These are phyloP conservation scores for Elaeagnus macrophylla DNA, from an alignment of 306 rosid species.

Conservation along the genomic window DNA sequence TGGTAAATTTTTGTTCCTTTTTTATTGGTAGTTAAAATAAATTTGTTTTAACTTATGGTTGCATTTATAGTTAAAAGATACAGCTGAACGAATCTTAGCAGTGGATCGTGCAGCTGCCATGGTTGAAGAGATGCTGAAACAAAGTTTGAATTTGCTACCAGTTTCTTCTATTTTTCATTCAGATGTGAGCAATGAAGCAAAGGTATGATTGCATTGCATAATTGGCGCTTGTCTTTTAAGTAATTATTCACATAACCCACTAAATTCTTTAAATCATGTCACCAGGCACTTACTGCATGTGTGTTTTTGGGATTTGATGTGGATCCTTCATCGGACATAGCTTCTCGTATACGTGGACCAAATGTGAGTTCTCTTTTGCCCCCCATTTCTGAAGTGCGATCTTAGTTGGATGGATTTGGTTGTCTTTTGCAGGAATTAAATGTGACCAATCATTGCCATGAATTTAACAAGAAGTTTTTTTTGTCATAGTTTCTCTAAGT, in stretches of 20 bases:
- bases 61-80: conserved; percentile 69
- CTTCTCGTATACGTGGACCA: conserved; percentile 89
- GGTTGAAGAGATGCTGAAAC: conserved; percentile 89
- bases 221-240: conserved; percentile 9
- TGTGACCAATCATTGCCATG: background rate
- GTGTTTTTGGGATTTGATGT: conserved; percentile 82
- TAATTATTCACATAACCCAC: conserved; percentile 12
- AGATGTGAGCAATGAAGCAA: conserved; percentile 36
- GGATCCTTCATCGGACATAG: conserved; percentile 69
- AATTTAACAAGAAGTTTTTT: too few relatives aligned
- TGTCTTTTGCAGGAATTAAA: background rate
- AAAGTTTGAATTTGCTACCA: conserved; percentile 40
- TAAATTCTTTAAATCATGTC: conserved; percentile 24
- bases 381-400: conserved; percentile 9
- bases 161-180: conserved; percentile 30
- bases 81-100: conserved; percentile 67
- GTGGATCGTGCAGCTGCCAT: conserved; percentile 90
- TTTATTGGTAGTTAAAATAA: conserved; percentile 2
- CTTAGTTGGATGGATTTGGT: conserved; percentile 1
- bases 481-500: background rate
- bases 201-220: conserved; percentile 31
- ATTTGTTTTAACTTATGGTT: conserved; percentile 13
- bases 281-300: conserved; percentile 47
- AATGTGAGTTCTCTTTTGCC: conserved; percentile 45
- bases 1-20: background rate